Conservation (phyloP, 106 monocot genomes). For the Gastrodia elata region DNA sequence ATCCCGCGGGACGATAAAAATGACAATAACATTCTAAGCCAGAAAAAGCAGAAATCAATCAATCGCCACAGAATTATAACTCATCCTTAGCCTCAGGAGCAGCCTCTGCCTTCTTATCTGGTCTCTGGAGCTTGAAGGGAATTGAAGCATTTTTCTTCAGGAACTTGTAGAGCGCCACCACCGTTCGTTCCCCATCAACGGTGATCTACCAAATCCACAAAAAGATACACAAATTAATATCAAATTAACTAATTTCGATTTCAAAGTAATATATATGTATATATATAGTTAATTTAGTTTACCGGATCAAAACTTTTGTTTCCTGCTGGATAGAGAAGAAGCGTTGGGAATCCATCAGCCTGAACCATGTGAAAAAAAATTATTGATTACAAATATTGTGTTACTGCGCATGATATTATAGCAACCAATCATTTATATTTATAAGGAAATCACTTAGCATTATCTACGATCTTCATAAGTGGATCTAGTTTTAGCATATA, state of each 20-base stretch:
- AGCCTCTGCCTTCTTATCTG: constrained; percentile 2
- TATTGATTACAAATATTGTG: not conserved
- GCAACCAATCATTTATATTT: too few relatives aligned
- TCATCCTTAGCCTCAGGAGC: constrained; percentile 1
- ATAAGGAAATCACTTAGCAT: too few relatives aligned
- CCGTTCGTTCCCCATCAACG: constrained; percentile 31
- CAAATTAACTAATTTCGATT: not conserved
- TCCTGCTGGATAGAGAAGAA: constrained; percentile 94
- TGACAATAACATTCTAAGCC: too few relatives aligned
- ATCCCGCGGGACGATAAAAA: too few relatives aligned
- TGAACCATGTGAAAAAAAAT: constrained; percentile 20
- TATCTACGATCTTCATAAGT: too few relatives aligned
- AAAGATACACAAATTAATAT: not conserved
- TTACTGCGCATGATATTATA: too few relatives aligned
- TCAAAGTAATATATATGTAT: too few relatives aligned
- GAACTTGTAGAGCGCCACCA: constrained; percentile 62
- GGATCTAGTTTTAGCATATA: too few relatives aligned
- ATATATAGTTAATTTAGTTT: constrained; percentile 6
- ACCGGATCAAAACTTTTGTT: constrained; percentile 98
- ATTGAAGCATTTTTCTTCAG: constrained; percentile 51
- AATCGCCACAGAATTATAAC: constrained; percentile 4
- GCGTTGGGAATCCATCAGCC: constrained; percentile 91
- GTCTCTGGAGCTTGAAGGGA: constrained; percentile 59
- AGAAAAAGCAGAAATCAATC: too few relatives aligned
- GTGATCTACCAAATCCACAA: constrained; percentile 12